Evolutionary conservation across 495 filamentous ascomycete species (phyloP).

Genomic region (Trichoderma erinaceum): DNA sequence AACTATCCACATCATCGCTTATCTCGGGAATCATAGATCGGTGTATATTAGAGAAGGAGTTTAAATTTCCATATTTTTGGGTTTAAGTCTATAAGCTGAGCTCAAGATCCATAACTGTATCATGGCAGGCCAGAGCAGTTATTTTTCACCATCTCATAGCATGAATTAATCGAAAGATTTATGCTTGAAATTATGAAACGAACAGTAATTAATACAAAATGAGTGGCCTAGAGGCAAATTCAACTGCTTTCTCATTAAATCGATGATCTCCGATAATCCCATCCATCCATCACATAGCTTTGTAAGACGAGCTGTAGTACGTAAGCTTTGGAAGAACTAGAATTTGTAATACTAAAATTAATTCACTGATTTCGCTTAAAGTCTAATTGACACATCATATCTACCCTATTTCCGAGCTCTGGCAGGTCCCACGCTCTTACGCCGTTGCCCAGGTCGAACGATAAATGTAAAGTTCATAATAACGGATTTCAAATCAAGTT

Average conservation of each 20-base stretch:
- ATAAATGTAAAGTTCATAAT: background rate
- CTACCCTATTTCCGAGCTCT: background rate
- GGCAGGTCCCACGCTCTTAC: background rate
- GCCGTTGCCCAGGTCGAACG: background rate
- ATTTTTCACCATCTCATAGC: background rate
- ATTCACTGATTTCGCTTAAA: too few relatives aligned
- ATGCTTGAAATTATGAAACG: background rate
- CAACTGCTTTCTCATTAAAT: too few relatives aligned
- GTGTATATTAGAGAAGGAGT: background rate
- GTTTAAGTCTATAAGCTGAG: background rate
- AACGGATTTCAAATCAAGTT: background rate
- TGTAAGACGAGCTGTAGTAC: too few relatives aligned
- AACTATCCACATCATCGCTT: background rate
- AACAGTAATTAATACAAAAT: background rate
- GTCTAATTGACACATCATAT: too few relatives aligned
- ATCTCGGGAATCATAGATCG: background rate
- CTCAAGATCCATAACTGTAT: background rate
- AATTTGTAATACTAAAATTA: too few relatives aligned
- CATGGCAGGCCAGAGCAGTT: background rate
- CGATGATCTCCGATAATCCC: too few relatives aligned
- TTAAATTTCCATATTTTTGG: background rate
- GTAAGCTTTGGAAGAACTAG: too few relatives aligned
- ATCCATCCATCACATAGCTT: too few relatives aligned
- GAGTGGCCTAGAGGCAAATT: too few relatives aligned
- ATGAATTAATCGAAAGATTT: background rate